A percentile compares a stretch with the other conserved stretches of the same genome.
phyloP scores from a whole-genome alignment of 306 rosid genomes.

The Arachis hypogaea region DNA sequence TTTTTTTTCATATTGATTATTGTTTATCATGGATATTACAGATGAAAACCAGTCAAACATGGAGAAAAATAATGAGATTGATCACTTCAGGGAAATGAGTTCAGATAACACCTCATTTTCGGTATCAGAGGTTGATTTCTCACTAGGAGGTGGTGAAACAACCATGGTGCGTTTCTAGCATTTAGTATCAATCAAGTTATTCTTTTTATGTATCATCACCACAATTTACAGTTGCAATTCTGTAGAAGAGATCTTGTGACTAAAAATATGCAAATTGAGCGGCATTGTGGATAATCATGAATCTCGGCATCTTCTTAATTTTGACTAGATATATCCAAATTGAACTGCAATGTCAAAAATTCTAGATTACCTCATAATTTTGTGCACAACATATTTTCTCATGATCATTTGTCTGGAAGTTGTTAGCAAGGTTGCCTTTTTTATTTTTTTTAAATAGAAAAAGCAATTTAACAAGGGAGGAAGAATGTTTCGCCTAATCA shows the following conservation, averaged over 20 bases:
- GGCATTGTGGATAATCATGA: conserved; percentile 9
- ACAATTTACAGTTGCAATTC: conserved; percentile 10
- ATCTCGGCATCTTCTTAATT: conserved; percentile 4
- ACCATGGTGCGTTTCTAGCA: conserved; percentile 63
- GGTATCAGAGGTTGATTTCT: conserved; percentile 72
- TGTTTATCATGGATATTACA: conserved; percentile 47
- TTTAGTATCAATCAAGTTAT: neutral
- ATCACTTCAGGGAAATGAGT: conserved; percentile 57
- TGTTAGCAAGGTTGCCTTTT: no score
- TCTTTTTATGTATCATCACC: neutral
- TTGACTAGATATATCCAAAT: conserved; percentile 4
- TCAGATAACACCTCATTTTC: conserved; percentile 51
- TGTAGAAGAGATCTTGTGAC: conserved; percentile 25
- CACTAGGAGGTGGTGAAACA: conserved; percentile 73
- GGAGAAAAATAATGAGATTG: conserved; percentile 46
- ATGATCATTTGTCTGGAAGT: neutral
- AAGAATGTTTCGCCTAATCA: neutral
- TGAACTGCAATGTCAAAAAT: conserved; percentile 21
- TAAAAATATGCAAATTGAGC: conserved; percentile 34
- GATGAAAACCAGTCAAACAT: conserved; percentile 52
- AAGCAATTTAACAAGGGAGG: no score
- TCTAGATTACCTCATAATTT: no score
- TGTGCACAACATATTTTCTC: no score
- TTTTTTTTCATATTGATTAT: conserved; percentile 39
- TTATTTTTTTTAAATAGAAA: no score